Conservation (phyloP, 495 filamentous ascomycete species). For the Jackrogersella multiformis region DNA sequence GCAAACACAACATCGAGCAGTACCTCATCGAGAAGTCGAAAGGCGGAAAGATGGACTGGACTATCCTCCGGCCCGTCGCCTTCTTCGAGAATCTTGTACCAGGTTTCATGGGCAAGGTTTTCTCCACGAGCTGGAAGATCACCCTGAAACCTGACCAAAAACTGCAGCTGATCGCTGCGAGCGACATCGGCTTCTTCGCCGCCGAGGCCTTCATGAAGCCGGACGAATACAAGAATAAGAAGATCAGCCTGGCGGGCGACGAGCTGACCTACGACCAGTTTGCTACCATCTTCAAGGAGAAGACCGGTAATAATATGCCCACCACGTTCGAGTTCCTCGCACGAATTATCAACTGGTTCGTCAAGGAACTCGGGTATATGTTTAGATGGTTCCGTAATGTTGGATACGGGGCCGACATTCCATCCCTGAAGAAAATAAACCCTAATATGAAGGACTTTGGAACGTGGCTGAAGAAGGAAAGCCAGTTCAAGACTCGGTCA, state of each 20-base stretch:
- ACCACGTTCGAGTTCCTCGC: constrained; percentile 53
- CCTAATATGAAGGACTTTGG: constrained; percentile 64
- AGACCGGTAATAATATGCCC: constrained; percentile 57
- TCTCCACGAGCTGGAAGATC: constrained; percentile 56
- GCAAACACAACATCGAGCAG: constrained; percentile 68
- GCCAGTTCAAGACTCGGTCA: constrained; percentile 48
- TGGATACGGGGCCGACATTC: constrained; percentile 64
- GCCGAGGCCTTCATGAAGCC: constrained; percentile 60
- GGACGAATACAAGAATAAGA: constrained; percentile 54
- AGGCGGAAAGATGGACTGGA: constrained; percentile 59
- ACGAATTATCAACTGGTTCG: constrained; percentile 48
- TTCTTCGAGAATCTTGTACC: constrained; percentile 68
- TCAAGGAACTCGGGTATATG: constrained; percentile 66
- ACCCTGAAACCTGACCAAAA: constrained; percentile 52
- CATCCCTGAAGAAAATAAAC: constrained; percentile 58
- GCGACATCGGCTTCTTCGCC: constrained; percentile 69
- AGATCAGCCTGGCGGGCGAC: constrained; percentile 67
- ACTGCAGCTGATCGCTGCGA: constrained; percentile 61
- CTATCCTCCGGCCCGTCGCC: constrained; percentile 62
- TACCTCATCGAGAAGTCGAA: constrained; percentile 55
- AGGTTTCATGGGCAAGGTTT: constrained; percentile 63
- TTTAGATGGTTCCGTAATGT: constrained; percentile 67
- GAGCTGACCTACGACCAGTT: constrained; percentile 63
- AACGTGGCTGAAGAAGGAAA: constrained; percentile 65
- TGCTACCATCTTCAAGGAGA: constrained; percentile 58